These are phyloP conservation scores for Selenicereus undatus DNA, from an alignment of 148 eudicot genomes.

Conservation along the genomic window DNA sequence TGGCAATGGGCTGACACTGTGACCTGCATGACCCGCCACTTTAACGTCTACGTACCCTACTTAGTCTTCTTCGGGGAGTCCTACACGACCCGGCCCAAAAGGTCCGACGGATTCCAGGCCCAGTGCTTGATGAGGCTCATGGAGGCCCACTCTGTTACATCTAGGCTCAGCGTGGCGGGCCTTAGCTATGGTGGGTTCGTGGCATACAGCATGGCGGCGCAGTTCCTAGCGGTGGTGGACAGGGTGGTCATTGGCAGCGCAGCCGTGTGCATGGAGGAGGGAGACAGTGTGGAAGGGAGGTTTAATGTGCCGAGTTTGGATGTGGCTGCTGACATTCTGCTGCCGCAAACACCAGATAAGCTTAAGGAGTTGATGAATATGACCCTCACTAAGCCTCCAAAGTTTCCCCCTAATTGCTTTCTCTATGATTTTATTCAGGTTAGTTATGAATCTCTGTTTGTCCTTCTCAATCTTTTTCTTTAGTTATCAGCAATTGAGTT, in stretches of 20 bases:
- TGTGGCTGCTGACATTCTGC: constrained; percentile 52
- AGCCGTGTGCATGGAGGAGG: constrained; percentile 75
- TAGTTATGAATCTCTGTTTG: constrained; percentile 18
- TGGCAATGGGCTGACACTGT: constrained; percentile 69
- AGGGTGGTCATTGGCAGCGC: constrained; percentile 65
- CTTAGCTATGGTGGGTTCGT: constrained; percentile 90
- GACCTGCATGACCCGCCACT: constrained; percentile 35
- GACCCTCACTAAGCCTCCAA: constrained; percentile 53
- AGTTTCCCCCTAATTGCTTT: constrained; percentile 50
- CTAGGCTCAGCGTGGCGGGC: constrained; percentile 49
- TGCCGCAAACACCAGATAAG: constrained; percentile 72
- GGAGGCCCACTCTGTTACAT: constrained; percentile 40
- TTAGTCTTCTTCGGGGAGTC: constrained; percentile 82
- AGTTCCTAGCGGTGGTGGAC: constrained; percentile 47
- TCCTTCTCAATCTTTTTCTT: no score
- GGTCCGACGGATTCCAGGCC: constrained; percentile 81
- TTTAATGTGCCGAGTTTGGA: constrained; percentile 64
- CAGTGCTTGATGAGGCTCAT: constrained; percentile 57
- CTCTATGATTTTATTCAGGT: constrained; percentile 65
- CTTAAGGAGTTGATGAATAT: constrained; percentile 58
- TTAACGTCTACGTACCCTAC: constrained; percentile 85
- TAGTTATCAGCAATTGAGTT: no score
- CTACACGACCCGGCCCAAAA: constrained; percentile 51
- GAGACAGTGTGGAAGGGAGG: constrained; percentile 53
- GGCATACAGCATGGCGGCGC: constrained; percentile 68